Evolutionary conservation across 192 early-diverging fungal genomes (phyloP), one percentile per base, ranked within the genome.

Genomic region (Linderina pennispora): DNA sequence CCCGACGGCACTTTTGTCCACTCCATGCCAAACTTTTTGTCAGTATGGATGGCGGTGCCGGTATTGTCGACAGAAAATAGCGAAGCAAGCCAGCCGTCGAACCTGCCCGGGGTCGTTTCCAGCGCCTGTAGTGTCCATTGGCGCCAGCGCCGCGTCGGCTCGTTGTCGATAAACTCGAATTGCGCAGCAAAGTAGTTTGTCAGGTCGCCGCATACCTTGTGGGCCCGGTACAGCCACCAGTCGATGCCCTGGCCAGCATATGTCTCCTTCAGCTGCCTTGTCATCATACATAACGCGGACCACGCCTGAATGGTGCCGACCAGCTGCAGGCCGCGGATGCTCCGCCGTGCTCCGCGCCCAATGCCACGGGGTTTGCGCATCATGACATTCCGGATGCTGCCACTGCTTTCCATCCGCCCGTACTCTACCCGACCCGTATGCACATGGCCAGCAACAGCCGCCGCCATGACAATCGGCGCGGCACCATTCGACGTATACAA

Each of bases 151-250:
- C 24, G 11, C 0, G 60, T 43, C 24, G 61, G 23, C 1, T 36
- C 51, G 33, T 24, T 24, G 16, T 26, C 21, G 17, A 11, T 13
- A 23, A 53, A 53, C 17, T 70, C 66, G 26, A 50, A 43, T 25
- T 70, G 66, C 5, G 55, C 60, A 4, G 66, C 66, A 36, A 40
- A 70, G 26, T 54, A 70, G 44, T 70, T 60, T 8, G 66, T 60
- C 55, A 70, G 40, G 34, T 70, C 66, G 38, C 66, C 34, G 25
- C 51, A 48, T 46, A 70, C 43, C 28, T 62, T 32, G 28, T 70
- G 48, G 50, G 55, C 43, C 38, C 66, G 66, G 36, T 70, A 60
- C 47, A 62, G 55, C 66, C 66, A 70, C 66, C 66, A 70, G 51
- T 63, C 60, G 34, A 58, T 47, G 1, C 26, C 55, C 1, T 31